Conservation (phyloP, 306 rosid species). For the Lathyrus oleraceus region DNA sequence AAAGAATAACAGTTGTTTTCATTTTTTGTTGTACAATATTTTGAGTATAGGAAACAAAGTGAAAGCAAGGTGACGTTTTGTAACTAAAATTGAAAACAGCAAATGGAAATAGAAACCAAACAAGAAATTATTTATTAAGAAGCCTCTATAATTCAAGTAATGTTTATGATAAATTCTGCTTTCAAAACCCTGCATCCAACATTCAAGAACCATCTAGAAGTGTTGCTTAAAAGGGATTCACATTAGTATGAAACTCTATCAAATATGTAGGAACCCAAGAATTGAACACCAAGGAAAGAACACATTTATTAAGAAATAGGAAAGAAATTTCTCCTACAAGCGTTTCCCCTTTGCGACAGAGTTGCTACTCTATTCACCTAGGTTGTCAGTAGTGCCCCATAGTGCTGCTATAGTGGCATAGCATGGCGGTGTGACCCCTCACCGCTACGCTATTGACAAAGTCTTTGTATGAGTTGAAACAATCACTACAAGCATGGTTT, state of each 20-base stretch:
- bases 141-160: not conserved
- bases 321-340: no score
- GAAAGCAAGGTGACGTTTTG: not conserved
- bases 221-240: slow-evolving; percentile 6
- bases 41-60: not conserved
- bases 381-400: no score
- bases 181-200: slow-evolving; percentile 13
- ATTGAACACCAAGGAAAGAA: no score
- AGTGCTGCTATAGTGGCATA: no score
- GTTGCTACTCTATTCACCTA: no score
- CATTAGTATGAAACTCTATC: slow-evolving; percentile 4
- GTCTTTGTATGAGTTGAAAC: no score
- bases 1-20: not conserved
- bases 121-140: not conserved
- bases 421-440: no score
- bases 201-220: not conserved
- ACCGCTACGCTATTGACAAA: no score
- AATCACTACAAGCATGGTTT: no score
- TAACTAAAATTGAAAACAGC: not conserved
- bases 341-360: no score
- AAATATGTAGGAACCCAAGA: no score
- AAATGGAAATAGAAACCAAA: not conserved
- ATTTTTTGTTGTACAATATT: not conserved
- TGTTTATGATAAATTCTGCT: not conserved
- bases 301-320: no score